These are phyloP conservation scores for Starmerella apicola DNA, from an alignment of 805 yeast species.

Conservation along the genomic window DNA sequence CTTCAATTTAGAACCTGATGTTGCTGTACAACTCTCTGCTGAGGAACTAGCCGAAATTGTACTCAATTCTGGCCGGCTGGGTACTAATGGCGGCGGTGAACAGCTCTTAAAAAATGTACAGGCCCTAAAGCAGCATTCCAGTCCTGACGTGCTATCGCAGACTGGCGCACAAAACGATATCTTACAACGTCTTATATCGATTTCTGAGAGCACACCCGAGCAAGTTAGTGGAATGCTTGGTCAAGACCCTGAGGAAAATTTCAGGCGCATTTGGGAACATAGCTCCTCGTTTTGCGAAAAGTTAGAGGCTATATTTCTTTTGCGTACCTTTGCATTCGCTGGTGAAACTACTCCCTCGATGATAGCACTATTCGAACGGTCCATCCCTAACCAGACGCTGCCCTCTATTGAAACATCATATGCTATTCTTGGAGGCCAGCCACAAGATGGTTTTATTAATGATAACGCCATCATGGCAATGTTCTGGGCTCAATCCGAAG, in stretches of 20 bases:
- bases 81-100: background rate
- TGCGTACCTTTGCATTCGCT: conserved; percentile 9
- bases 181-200: background rate
- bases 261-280: conserved; percentile 2
- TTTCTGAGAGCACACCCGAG: background rate
- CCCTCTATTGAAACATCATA: conserved; percentile 38
- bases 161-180: too few relatives aligned
- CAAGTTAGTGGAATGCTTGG: background rate
- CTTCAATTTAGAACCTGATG: conserved; percentile 25
- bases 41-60: conserved; percentile 13
- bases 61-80: conserved; percentile 1
- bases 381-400: conserved; percentile 22
- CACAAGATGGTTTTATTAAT: conserved; percentile 32
- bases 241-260: conserved; percentile 3
- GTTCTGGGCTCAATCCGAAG: conserved; percentile 47
- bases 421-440: conserved; percentile 37
- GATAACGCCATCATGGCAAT: conserved; percentile 70
- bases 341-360: background rate
- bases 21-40: conserved; percentile 11
- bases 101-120: background rate
- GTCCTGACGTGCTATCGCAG: too few relatives aligned
- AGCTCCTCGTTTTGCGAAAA: conserved; percentile 1
- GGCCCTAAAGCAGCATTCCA: background rate
- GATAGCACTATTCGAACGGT: conserved; percentile 7
- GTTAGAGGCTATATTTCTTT: conserved; percentile 8